Base-by-base conservation (phyloP, 805 yeast species). In the Komagataella populi region DNA sequence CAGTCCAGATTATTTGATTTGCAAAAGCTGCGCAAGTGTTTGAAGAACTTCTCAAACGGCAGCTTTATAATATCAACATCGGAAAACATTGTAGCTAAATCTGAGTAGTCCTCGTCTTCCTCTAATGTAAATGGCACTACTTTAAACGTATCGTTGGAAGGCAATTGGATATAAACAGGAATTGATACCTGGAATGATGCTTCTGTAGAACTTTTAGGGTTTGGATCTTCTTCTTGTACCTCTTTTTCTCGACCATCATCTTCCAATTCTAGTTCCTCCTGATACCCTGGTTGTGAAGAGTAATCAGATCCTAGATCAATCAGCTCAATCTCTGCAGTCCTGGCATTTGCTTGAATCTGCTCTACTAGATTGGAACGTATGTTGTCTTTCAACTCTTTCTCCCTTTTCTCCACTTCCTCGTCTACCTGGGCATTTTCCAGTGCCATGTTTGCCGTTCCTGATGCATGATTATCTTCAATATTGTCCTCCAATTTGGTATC, bases 341-440 rank as follows among this genome's bases (percentile, higher is more conserved):
- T 61, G 64, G 50, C 62, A 64, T 8, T 52, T 47, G 8, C 47
- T 49, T 0, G 52, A 24, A 30, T 14, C 39, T 10, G 65, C n/a
- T 20, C 22, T 17, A 20, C 39, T 18, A 17, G 2, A 20, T 36
- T 23, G 48, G 23, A 49, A 24, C 8, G 49, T 51, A 14, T 52
- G 17, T 6, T n/a, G 6, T 23, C 16, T n/a, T 16, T 6, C 23
- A 6, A 6, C n/a, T 47, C 16, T 18, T 20, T 18, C 44, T 50
- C 55, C 22, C 50, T 55, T 14, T 20, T 49, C 46, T 53, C 54
- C n/a, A 23, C 43, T n/a, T 30, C 44, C 51, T 14, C 24, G 50
- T 23, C 23, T 23, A 18, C 49, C 51, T 12, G 45, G 52, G n/a
- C 39, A 20, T 17, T 45, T 50, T 39, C 12, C 45, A 39, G 45